Conservation (phyloP, 768 basidiomycete genomes). For the Amanita brunnescens region DNA sequence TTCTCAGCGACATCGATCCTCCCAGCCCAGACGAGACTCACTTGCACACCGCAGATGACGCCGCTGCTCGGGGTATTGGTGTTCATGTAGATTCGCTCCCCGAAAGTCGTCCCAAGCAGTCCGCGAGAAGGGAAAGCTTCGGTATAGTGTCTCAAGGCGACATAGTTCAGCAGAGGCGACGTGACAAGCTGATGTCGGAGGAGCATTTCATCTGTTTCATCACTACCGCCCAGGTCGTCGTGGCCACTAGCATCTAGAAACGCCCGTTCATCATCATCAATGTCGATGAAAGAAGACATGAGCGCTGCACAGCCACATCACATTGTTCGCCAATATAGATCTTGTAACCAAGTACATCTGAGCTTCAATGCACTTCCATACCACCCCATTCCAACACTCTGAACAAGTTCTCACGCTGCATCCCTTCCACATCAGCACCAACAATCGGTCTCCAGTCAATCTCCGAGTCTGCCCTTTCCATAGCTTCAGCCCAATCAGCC, state of each 20-base stretch:
- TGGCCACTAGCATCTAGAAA: background rate
- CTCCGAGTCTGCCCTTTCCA: background rate
- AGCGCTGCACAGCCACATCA: no score
- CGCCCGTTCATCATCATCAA: background rate
- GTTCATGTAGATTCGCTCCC: conserved; percentile 39
- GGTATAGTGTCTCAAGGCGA: conserved; percentile 4
- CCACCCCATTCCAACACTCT: background rate
- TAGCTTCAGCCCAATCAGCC: background rate
- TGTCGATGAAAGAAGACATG: no score
- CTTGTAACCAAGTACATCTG: no score
- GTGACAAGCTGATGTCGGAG: conserved; percentile 8
- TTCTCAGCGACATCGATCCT: background rate
- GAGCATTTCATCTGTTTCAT: background rate
- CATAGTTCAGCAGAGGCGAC: conserved; percentile 8
- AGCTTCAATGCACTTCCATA: background rate
- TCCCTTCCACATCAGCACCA: background rate
- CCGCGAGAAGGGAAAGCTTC: conserved; percentile 11
- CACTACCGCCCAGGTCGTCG: background rate
- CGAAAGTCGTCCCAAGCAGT: conserved; percentile 16
- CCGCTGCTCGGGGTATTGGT: conserved; percentile 47
- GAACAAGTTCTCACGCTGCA: background rate
- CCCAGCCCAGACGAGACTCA: conserved; percentile 1
- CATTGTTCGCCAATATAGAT: no score
- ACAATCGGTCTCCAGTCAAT: background rate
- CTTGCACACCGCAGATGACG: conserved; percentile 44